These are phyloP conservation scores for Epichloe sp. DNA, from an alignment of 2,329 filamentous ascomycete genomes.

Conservation along the genomic window DNA sequence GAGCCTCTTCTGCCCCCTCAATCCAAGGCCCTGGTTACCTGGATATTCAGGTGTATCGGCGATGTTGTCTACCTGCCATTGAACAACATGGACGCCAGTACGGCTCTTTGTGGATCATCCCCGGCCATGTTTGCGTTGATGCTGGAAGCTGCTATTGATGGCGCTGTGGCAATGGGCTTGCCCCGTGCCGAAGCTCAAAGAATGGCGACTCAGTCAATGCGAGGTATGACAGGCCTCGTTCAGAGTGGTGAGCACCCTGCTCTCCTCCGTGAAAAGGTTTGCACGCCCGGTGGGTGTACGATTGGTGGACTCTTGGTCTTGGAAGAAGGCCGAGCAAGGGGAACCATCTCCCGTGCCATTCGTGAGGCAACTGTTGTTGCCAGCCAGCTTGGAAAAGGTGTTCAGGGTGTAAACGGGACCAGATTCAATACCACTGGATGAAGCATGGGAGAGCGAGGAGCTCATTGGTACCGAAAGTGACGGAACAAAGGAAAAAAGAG, in stretches of 20 bases:
- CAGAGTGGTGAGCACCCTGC: constrained; percentile 63
- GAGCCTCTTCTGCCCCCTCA: constrained; percentile 42
- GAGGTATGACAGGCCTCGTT: constrained; percentile 56
- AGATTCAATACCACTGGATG: constrained; percentile 9
- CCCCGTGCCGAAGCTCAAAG: constrained; percentile 57
- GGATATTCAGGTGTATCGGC: constrained; percentile 67
- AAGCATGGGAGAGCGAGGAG: not conserved
- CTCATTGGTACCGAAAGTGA: not conserved
- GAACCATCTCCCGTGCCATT: constrained; percentile 53
- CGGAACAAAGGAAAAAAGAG: too few relatives aligned
- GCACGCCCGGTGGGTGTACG: constrained; percentile 64
- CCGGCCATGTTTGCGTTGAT: constrained; percentile 67
- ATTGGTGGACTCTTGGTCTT: constrained; percentile 61
- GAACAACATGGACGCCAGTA: constrained; percentile 57
- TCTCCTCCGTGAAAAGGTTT: constrained; percentile 62
- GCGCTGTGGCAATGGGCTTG: constrained; percentile 66
- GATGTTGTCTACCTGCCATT: constrained; percentile 55
- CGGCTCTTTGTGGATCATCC: constrained; percentile 60
- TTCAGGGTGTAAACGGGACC: constrained; percentile 25
- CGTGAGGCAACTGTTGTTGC: constrained; percentile 59
- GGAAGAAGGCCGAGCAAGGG: constrained; percentile 59
- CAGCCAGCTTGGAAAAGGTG: constrained; percentile 39
- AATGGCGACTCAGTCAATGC: constrained; percentile 72
- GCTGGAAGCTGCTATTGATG: constrained; percentile 63
- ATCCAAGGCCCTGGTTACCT: constrained; percentile 48